Conservation (phyloP, 306 rosid genomes). For the Castanospermum australe region DNA sequence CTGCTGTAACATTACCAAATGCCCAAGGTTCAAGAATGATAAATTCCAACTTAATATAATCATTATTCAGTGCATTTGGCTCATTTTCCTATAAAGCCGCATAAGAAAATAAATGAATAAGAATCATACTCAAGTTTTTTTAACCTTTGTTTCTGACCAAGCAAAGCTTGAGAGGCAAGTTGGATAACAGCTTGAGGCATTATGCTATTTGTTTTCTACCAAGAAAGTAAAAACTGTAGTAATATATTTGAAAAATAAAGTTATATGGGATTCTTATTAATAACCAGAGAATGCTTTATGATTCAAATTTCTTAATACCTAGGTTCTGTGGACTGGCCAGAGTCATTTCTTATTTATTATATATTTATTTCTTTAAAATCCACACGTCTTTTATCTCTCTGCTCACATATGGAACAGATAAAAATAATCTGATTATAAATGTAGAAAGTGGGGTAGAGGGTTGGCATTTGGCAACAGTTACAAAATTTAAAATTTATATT, state of each 20-base stretch:
- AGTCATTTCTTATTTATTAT: background rate
- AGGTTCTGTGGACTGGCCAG: background rate
- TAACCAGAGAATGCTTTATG: background rate
- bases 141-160: slow-evolving; percentile 8
- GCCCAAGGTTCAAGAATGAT: slow-evolving; percentile 26
- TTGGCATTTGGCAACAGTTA: background rate
- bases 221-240: background rate
- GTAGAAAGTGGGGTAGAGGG: background rate
- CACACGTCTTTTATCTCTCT: background rate
- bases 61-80: background rate
- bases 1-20: slow-evolving; percentile 41
- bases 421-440: background rate
- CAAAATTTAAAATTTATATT: background rate
- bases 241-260: background rate
- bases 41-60: slow-evolving; percentile 2
- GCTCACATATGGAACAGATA: background rate
- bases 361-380: background rate
- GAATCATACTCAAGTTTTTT: background rate
- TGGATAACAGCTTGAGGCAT: background rate
- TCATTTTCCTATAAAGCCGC: background rate
- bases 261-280: background rate
- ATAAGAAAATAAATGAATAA: background rate
- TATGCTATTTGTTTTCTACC: background rate
- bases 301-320: background rate
- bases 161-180: slow-evolving; percentile 1